Conservation (phyloP, 768 basidiomycete species). For the Daedaleopsis sinensis region DNA sequence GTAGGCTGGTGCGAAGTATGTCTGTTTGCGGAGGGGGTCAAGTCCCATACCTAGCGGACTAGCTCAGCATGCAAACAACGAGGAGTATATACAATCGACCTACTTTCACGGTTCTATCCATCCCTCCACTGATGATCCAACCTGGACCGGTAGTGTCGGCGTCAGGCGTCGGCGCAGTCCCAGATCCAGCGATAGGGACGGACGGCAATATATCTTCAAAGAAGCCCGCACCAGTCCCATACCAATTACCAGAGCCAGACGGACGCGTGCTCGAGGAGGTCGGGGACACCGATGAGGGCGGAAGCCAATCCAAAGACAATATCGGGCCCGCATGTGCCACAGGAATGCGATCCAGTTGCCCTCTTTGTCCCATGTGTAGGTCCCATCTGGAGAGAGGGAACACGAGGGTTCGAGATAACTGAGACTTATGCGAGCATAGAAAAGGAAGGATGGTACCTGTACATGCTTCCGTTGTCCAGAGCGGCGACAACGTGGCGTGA, state of each 20-base stretch:
- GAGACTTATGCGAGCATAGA: not conserved
- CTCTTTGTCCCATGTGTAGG: slow-evolving; percentile 74
- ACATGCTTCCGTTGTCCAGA: slow-evolving; percentile 45
- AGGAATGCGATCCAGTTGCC: slow-evolving; percentile 69
- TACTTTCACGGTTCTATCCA: slow-evolving; percentile 82
- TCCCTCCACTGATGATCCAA: slow-evolving; percentile 80
- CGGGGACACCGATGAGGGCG: slow-evolving; percentile 28
- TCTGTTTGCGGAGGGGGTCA: slow-evolving; percentile 46
- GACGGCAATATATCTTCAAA: slow-evolving; percentile 28
- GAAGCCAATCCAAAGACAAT: slow-evolving; percentile 74
- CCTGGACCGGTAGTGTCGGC: slow-evolving; percentile 41
- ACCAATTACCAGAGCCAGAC: slow-evolving; percentile 25
- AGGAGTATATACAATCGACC: slow-evolving; percentile 9
- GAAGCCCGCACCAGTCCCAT: slow-evolving; percentile 17
- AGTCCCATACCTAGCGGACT: slow-evolving; percentile 68
- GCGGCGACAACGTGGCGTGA: slow-evolving; percentile 64
- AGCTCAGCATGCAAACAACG: not conserved
- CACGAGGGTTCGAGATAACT: not conserved
- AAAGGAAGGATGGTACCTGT: slow-evolving; percentile 41
- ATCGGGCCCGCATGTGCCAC: slow-evolving; percentile 77
- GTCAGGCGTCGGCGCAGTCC: slow-evolving; percentile 9
- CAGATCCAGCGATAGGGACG: slow-evolving; percentile 7
- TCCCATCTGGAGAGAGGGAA: slow-evolving; percentile 60
- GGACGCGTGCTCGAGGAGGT: slow-evolving; percentile 13
- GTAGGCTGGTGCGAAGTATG: slow-evolving; percentile 66